Conservation (phyloP, 495 filamentous ascomycete genomes). For the Zalerion maritima region DNA sequence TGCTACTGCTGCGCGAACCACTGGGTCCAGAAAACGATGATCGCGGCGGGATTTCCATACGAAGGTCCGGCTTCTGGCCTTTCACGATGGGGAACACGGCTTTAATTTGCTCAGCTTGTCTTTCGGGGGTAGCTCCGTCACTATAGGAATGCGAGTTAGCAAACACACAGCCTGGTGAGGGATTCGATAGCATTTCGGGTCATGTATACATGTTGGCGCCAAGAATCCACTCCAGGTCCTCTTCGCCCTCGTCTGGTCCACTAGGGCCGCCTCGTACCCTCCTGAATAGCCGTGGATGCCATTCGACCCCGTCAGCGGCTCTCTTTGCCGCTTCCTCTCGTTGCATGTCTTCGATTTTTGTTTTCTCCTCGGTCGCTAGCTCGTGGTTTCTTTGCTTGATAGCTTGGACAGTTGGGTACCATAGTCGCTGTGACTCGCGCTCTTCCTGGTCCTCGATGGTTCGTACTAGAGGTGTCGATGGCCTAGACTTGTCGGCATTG, state of each 20-base stretch:
- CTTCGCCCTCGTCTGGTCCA: conserved; percentile 67
- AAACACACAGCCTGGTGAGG: conserved; percentile 1
- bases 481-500: conserved; percentile 62
- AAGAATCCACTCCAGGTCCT: conserved; percentile 87
- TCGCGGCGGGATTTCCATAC: conserved; percentile 24
- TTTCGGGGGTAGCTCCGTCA: conserved; percentile 50
- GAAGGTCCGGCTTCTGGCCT: conserved; percentile 42
- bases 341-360: conserved; percentile 82
- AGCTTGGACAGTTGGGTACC: conserved; percentile 65
- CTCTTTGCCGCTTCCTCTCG: conserved; percentile 76
- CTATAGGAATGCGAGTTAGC: conserved; percentile 32
- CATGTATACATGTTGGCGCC: conserved; percentile 65
- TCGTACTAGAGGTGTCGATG: conserved; percentile 58
- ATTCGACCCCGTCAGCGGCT: conserved; percentile 68
- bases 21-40: conserved; percentile 7
- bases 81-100: conserved; percentile 72
- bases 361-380: conserved; percentile 86
- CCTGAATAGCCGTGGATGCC: conserved; percentile 78
- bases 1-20: conserved; percentile 4
- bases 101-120: conserved; percentile 72
- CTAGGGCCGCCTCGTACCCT: conserved; percentile 55
- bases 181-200: not conserved
- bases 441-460: conserved; percentile 79
- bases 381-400: conserved; percentile 76
- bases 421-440: conserved; percentile 78